A percentile compares a stretch with the other conserved stretches of the same genome.
Evolutionary conservation across 1,284 basidiomycete species (phyloP).

Genomic region (Chalciporus sp.): DNA sequence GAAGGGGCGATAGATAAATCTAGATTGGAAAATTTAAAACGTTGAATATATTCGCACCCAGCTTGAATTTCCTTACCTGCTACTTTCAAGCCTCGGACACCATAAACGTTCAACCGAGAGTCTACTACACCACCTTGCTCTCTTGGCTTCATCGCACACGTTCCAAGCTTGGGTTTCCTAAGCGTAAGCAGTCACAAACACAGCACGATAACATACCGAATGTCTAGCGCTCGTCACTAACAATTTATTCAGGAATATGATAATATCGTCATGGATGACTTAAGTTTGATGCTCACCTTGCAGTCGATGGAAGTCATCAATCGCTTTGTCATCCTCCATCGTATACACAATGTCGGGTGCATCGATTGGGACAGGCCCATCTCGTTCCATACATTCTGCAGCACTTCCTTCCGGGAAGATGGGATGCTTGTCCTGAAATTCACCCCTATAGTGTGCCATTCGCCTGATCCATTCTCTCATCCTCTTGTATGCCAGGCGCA

Average conservation of each 20-base stretch:
- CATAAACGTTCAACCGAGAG: slow-evolving; percentile 62
- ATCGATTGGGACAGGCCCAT: slow-evolving; percentile 42
- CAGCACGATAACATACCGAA: slow-evolving; percentile 42
- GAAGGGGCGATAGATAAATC: slow-evolving; percentile 40
- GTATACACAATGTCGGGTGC: slow-evolving; percentile 55
- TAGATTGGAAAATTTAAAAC: slow-evolving; percentile 6
- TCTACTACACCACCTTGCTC: slow-evolving; percentile 64
- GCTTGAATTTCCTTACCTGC: slow-evolving; percentile 34
- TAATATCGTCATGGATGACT: neutral
- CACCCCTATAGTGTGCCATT: slow-evolving; percentile 59
- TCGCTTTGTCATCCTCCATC: slow-evolving; percentile 55
- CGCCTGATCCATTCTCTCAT: slow-evolving; percentile 59
- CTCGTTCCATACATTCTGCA: slow-evolving; percentile 39
- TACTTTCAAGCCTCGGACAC: slow-evolving; percentile 59
- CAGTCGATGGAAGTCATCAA: slow-evolving; percentile 45
- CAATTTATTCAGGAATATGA: neutral
- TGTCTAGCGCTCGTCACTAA: slow-evolving; percentile 49
- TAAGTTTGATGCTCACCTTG: slow-evolving; percentile 26
- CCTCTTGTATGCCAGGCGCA: slow-evolving; percentile 61
- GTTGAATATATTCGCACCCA: neutral
- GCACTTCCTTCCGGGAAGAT: slow-evolving; percentile 47
- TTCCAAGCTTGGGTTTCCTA: slow-evolving; percentile 48
- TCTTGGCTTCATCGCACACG: slow-evolving; percentile 67
- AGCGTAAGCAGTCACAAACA: neutral
- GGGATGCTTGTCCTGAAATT: slow-evolving; percentile 48